Conservation (phyloP, 768 basidiomycete genomes). For the Calvatia gigantea region DNA sequence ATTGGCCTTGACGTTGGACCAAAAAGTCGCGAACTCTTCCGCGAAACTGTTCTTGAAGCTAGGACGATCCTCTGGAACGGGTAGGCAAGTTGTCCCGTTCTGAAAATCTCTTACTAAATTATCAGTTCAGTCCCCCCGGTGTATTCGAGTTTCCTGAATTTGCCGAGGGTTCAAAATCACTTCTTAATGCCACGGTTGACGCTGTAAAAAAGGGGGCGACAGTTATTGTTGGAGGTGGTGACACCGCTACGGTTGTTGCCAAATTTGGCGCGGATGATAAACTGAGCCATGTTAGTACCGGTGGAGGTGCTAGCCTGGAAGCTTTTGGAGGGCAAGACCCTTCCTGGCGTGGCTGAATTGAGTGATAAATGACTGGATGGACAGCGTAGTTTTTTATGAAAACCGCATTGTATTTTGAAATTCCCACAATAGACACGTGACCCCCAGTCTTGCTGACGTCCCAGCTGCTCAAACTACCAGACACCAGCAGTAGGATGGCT, state of each 20-base stretch:
- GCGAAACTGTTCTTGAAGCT: constrained; percentile 73
- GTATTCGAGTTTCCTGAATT: constrained; percentile 97
- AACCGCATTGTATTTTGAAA: neutral
- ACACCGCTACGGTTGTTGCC: constrained; percentile 95
- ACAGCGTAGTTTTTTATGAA: neutral
- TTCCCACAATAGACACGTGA: constrained; percentile 11
- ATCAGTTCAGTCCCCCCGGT: constrained; percentile 73
- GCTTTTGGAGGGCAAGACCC: constrained; percentile 93
- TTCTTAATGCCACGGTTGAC: constrained; percentile 83
- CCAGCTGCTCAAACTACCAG: neutral
- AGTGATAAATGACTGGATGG: constrained; percentile 57
- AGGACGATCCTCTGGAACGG: constrained; percentile 99
- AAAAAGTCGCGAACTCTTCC: constrained; percentile 79
- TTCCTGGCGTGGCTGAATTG: constrained; percentile 90
- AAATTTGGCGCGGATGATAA: constrained; percentile 81
- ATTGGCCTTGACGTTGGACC: constrained; percentile 93
- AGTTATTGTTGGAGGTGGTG: constrained; percentile 95
- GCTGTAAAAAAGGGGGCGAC: constrained; percentile 83
- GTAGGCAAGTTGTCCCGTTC: constrained; percentile 34
- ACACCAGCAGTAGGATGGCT: constrained; percentile 3
- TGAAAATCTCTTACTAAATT: neutral
- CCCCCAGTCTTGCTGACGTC: neutral
- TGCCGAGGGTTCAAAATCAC: constrained; percentile 75
- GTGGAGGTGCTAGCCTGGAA: constrained; percentile 93
- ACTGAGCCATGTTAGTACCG: constrained; percentile 95